Evolutionary conservation across 495 filamentous ascomycete genomes (phyloP).

Genomic region (Tirmania nivea): DNA sequence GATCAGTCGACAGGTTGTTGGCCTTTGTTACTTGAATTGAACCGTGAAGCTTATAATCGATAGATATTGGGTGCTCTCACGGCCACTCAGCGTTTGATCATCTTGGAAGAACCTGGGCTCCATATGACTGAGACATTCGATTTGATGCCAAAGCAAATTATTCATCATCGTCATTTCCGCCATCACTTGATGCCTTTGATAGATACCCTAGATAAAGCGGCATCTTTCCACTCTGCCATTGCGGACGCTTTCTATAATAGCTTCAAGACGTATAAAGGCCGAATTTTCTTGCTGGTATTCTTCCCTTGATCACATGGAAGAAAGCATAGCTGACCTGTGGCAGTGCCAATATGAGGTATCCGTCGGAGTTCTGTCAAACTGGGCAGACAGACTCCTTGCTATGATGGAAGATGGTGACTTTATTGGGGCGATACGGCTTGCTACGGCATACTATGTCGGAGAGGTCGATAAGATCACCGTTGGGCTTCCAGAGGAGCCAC

Average conservation of each 20-base stretch:
- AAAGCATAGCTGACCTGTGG: slow-evolving; percentile 2
- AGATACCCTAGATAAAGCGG: slow-evolving; percentile 71
- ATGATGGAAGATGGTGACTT: slow-evolving; percentile 91
- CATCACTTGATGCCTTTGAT: slow-evolving; percentile 62
- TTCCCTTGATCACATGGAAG: not conserved
- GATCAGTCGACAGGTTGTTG: slow-evolving; percentile 59
- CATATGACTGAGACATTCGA: slow-evolving; percentile 86
- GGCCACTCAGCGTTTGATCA: slow-evolving; percentile 76
- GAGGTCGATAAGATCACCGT: slow-evolving; percentile 77
- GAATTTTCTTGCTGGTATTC: slow-evolving; percentile 52
- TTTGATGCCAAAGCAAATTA: slow-evolving; percentile 75
- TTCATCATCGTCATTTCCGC: slow-evolving; percentile 73
- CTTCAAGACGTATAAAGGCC: slow-evolving; percentile 83
- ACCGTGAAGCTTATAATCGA: slow-evolving; percentile 4
- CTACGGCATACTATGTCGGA: slow-evolving; percentile 78
- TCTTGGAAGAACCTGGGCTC: slow-evolving; percentile 74
- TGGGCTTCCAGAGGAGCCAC: slow-evolving; percentile 71
- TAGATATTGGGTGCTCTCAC: slow-evolving; percentile 62
- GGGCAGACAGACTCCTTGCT: slow-evolving; percentile 91
- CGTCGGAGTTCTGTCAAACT: slow-evolving; percentile 80
- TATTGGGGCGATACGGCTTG: slow-evolving; percentile 70
- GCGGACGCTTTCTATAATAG: slow-evolving; percentile 97
- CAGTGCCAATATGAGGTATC: slow-evolving; percentile 70
- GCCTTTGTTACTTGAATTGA: not conserved
- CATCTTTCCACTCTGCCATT: slow-evolving; percentile 78